A percentile compares a stretch with the other conserved stretches of the same genome.
phyloP scores from a whole-genome alignment of 2,329 filamentous ascomycete genomes.

The Colletotrichum sp. region DNA sequence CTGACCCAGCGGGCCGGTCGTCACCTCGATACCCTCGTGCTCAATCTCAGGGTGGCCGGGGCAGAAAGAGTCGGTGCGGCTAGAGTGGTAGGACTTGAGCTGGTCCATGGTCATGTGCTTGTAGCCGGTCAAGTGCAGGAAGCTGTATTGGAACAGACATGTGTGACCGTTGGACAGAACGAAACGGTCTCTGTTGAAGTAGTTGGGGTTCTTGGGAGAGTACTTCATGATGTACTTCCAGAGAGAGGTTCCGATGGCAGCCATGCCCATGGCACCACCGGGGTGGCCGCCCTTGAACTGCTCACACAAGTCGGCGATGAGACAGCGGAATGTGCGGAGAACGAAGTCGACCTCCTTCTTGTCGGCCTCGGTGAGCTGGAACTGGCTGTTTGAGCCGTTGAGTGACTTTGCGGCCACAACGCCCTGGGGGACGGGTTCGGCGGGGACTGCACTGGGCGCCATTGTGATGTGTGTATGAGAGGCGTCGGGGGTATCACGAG shows the following conservation, averaged over 20 bases:
- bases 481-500: neutral
- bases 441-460: slow-evolving; percentile 18
- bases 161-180: slow-evolving; percentile 67
- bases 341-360: slow-evolving; percentile 36
- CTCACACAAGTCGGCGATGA: slow-evolving; percentile 73
- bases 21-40: slow-evolving; percentile 61
- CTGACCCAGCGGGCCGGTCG: slow-evolving; percentile 64
- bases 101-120: slow-evolving; percentile 61
- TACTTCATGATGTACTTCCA: slow-evolving; percentile 70
- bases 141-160: slow-evolving; percentile 59
- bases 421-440: slow-evolving; percentile 5
- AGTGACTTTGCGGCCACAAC: slow-evolving; percentile 4
- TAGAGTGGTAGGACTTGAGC: slow-evolving; percentile 57
- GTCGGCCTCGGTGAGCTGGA: slow-evolving; percentile 6
- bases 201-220: slow-evolving; percentile 57
- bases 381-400: slow-evolving; percentile 3
- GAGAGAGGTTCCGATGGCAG: slow-evolving; percentile 62
- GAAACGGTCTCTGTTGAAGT: slow-evolving; percentile 68
- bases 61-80: slow-evolving; percentile 52
- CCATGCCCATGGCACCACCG: slow-evolving; percentile 65
- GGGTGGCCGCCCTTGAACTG: slow-evolving; percentile 75
- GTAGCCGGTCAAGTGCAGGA: slow-evolving; percentile 59
- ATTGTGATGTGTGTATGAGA: neutral
- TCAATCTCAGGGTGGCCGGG: slow-evolving; percentile 65
- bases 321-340: slow-evolving; percentile 62